phyloP scores from a whole-genome alignment of 2,329 filamentous ascomycete species.

The Penicillium sclerotigenum region DNA sequence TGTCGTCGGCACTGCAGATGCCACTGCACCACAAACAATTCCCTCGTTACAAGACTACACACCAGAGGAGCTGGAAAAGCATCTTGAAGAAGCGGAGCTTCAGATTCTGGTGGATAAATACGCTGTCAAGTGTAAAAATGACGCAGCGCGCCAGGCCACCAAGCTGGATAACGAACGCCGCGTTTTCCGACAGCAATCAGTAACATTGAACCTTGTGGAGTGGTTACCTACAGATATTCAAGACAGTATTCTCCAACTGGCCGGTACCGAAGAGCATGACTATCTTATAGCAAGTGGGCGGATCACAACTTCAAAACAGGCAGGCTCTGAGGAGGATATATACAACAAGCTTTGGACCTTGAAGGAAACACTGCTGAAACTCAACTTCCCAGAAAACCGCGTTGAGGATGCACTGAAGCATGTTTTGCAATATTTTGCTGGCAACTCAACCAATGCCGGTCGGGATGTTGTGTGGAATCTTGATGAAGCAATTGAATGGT shows the following conservation, averaged over 20 bases:
- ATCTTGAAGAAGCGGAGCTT: conserved; percentile 85
- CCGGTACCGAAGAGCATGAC: conserved; percentile 40
- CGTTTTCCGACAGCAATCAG: conserved; percentile 73
- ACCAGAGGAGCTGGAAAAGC: conserved; percentile 84
- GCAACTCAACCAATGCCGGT: conserved; percentile 50
- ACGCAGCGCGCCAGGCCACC: conserved; percentile 70
- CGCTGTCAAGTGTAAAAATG: conserved; percentile 72
- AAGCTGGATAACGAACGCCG: conserved; percentile 83
- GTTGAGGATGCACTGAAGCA: conserved; percentile 64
- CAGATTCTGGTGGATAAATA: conserved; percentile 84
- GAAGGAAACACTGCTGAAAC: conserved; percentile 65
- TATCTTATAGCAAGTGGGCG: conserved; percentile 32
- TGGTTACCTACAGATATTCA: conserved; percentile 80
- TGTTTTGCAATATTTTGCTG: conserved; percentile 65
- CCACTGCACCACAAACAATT: conserved; percentile 16
- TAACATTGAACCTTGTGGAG: conserved; percentile 66
- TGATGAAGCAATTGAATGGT: conserved; percentile 84
- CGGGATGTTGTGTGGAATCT: conserved; percentile 78
- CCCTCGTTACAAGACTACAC: conserved; percentile 57
- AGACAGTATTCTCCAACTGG: conserved; percentile 70
- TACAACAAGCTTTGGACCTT: conserved; percentile 80
- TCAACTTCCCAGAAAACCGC: conserved; percentile 65
- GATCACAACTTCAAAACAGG: conserved; percentile 34
- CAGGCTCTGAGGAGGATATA: conserved; percentile 70
- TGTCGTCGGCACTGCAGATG: conserved; percentile 14